A percentile compares a stretch with the other conserved stretches of the same genome.
These are phyloP conservation scores for Xylaria telfairii DNA, from an alignment of 495 filamentous ascomycete genomes.

Conservation along the genomic window DNA sequence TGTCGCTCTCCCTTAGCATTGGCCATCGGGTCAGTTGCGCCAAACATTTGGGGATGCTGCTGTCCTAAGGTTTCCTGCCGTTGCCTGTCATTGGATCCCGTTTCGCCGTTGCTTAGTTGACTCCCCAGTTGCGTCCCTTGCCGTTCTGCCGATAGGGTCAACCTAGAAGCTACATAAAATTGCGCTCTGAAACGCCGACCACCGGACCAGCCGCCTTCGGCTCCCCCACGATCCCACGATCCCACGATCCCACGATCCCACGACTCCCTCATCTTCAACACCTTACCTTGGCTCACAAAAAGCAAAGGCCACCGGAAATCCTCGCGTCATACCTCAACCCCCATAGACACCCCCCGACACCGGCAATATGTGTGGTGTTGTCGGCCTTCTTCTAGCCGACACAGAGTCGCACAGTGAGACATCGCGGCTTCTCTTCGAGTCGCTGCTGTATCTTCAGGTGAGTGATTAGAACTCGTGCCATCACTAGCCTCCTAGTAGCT, in stretches of 20 bases:
- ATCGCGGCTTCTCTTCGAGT: slow-evolving; percentile 81
- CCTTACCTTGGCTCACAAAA: too few relatives aligned
- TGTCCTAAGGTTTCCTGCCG: too few relatives aligned
- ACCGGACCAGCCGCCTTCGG: slow-evolving; percentile 5
- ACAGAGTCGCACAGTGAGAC: slow-evolving; percentile 43
- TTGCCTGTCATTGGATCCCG: neutral
- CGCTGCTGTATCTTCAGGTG: slow-evolving; percentile 85
- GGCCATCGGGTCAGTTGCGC: slow-evolving; percentile 15
- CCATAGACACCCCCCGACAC: neutral
- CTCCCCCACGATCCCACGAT: neutral
- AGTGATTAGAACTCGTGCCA: too few relatives aligned
- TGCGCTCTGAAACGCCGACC: neutral
- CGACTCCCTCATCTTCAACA: too few relatives aligned
- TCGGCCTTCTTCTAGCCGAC: slow-evolving; percentile 80
- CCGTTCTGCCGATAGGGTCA: neutral
- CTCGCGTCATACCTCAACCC: neutral
- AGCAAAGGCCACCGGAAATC: slow-evolving; percentile 4
- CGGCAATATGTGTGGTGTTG: slow-evolving; percentile 81
- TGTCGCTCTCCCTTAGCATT: slow-evolving; percentile 4
- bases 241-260: too few relatives aligned
- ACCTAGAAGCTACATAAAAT: neutral
- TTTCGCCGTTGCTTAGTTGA: neutral
- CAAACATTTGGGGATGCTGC: neutral
- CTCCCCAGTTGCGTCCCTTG: neutral
- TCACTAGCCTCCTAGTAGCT: too few relatives aligned